These are phyloP conservation scores for Forsythia viridissima DNA, from an alignment of 257 asterid species.

Conservation along the genomic window DNA sequence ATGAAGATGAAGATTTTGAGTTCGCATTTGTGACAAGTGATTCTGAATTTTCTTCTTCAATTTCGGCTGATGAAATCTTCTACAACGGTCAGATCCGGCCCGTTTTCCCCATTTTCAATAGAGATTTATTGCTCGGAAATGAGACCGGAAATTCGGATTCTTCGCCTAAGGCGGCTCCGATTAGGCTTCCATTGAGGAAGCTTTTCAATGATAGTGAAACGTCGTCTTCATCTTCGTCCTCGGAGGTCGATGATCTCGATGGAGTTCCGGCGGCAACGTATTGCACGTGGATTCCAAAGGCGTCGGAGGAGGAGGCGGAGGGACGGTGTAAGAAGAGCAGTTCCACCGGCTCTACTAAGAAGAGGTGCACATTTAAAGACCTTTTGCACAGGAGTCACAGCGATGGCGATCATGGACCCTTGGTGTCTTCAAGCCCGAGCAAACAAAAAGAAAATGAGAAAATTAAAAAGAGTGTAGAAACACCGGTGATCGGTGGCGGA, in stretches of 20 bases:
- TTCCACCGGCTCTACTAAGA: slow-evolving; percentile 50
- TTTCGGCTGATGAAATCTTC: slow-evolving; percentile 68
- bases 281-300: slow-evolving; percentile 55
- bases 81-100: slow-evolving; percentile 73
- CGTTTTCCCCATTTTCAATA: slow-evolving; percentile 53
- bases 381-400: slow-evolving; percentile 52
- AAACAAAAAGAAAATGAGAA: slow-evolving; percentile 30
- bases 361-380: slow-evolving; percentile 52
- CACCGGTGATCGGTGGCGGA: slow-evolving; percentile 12
- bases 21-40: slow-evolving; percentile 38
- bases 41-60: slow-evolving; percentile 37
- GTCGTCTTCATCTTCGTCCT: slow-evolving; percentile 48
- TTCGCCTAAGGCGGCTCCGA: slow-evolving; percentile 14
- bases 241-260: slow-evolving; percentile 44
- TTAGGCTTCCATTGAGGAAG: slow-evolving; percentile 51
- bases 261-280: slow-evolving; percentile 51
- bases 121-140: slow-evolving; percentile 21
- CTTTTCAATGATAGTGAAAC: slow-evolving; percentile 46
- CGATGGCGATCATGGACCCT: slow-evolving; percentile 43
- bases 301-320: slow-evolving; percentile 32
- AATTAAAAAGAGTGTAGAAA: slow-evolving; percentile 14
- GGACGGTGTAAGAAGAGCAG: slow-evolving; percentile 47
- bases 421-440: slow-evolving; percentile 27
- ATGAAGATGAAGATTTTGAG: slow-evolving; percentile 41
- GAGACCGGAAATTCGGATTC: slow-evolving; percentile 15